phyloP scores from a whole-genome alignment of 805 yeast species.

The Candida morakotiae region DNA sequence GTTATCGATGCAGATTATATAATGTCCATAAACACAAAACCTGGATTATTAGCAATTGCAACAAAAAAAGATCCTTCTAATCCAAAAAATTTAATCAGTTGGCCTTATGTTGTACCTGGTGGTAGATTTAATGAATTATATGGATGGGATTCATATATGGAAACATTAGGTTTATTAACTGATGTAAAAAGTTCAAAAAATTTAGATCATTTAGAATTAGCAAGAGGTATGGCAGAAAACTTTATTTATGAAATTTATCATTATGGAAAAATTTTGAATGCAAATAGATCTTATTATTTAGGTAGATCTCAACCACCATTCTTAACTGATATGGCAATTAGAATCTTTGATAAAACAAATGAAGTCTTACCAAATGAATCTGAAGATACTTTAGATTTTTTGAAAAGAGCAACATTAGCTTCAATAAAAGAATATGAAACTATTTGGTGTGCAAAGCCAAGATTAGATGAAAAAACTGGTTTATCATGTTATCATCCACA shows the following conservation, averaged over 20 bases:
- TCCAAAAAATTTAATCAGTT: conserved; percentile 51
- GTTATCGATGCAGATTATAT: conserved; percentile 74
- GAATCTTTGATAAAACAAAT: conserved; percentile 58
- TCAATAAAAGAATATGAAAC: conserved; percentile 82
- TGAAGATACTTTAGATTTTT: conserved; percentile 50
- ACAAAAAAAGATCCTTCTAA: conserved; percentile 56
- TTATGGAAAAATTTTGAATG: conserved; percentile 91
- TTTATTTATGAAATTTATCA: conserved; percentile 85
- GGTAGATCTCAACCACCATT: conserved; percentile 97
- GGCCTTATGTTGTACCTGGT: conserved; percentile 94
- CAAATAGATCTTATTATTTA: conserved; percentile 86
- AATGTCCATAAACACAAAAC: conserved; percentile 69
- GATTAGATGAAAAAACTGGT: conserved; percentile 71
- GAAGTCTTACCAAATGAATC: conserved; percentile 34
- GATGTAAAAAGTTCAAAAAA: conserved; percentile 36
- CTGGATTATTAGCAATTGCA: conserved; percentile 84
- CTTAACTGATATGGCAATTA: conserved; percentile 84
- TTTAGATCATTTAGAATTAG: conserved; percentile 54
- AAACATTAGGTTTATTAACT: conserved; percentile 72
- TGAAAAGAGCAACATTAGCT: conserved; percentile 62
- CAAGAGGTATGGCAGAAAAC: conserved; percentile 88
- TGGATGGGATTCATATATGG: conserved; percentile 98
- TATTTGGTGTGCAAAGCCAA: conserved; percentile 76
- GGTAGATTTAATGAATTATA: conserved; percentile 95
- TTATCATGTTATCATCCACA: conserved; percentile 87